Conservation (phyloP, 495 filamentous ascomycete genomes). For the Podospora appendiculata region DNA sequence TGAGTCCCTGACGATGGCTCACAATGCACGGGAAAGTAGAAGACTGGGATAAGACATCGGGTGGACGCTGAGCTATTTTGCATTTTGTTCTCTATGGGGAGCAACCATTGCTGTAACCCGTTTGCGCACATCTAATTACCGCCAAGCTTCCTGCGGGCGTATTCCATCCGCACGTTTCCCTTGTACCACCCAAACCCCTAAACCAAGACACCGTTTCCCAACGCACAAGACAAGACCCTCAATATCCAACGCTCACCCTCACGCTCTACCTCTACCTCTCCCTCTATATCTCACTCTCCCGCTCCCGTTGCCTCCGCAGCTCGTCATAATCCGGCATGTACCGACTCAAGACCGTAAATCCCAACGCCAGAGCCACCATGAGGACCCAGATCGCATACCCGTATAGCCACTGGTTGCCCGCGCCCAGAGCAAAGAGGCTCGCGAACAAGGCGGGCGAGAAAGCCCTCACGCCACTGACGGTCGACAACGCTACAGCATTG, state of each 20-base stretch:
- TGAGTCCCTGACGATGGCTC: no score
- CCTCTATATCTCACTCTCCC: not conserved
- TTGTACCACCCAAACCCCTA: no score
- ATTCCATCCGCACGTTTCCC: no score
- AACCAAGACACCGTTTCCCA: no score
- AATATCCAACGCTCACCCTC: not conserved
- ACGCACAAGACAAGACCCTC: no score
- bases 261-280: not conserved
- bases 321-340: conserved; percentile 44
- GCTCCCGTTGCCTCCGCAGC: conserved; percentile 20
- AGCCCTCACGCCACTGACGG: conserved; percentile 43
- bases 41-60: no score
- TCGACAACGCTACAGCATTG: conserved; percentile 54
- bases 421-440: conserved; percentile 54
- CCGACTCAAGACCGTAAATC: conserved; percentile 33
- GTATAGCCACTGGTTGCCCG: conserved; percentile 43
- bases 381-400: conserved; percentile 64
- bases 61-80: no score
- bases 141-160: no score
- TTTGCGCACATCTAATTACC: no score
- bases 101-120: no score
- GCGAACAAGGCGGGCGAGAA: conserved; percentile 54
- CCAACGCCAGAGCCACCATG: conserved; percentile 38
- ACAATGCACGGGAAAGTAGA: no score
- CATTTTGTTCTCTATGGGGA: no score